Percentiles rank a stretch among this genome's conserved stretches.
Evolutionary conservation across 2,329 filamentous ascomycete species (phyloP).

Genomic region (Apiospora marii): DNA sequence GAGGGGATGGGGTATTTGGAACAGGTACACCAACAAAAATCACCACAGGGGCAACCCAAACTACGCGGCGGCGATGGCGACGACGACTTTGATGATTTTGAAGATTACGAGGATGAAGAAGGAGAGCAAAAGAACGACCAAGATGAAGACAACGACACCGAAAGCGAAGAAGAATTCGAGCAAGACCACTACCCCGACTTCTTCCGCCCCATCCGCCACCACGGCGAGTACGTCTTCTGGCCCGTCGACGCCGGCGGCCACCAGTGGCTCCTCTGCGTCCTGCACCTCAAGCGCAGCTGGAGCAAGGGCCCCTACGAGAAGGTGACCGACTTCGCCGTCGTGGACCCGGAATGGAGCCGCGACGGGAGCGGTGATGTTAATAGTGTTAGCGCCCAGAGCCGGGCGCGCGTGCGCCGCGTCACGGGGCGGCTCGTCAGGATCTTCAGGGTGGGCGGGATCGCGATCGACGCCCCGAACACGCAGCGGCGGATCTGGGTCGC

Average conservation of each 20-base stretch:
- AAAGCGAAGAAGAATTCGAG: neutral
- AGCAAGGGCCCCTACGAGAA: neutral
- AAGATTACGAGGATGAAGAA: neutral
- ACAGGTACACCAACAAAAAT: too few species aligned
- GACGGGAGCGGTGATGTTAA: neutral
- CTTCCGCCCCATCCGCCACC: neutral
- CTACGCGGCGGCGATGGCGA: neutral
- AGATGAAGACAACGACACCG: neutral
- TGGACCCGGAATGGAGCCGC: constrained; percentile 4
- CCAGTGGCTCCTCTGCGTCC: constrained; percentile 17
- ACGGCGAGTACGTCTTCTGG: constrained; percentile 16
- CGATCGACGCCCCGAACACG: neutral
- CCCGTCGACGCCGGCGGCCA: neutral
- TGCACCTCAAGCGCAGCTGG: neutral
- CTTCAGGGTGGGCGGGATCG: constrained; percentile 10
- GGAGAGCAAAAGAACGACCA: neutral
- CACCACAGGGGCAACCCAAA: neutral
- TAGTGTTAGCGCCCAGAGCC: neutral
- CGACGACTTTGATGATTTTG: neutral
- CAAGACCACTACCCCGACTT: neutral
- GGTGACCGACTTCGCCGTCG: constrained; percentile 15
- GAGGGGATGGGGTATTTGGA: neutral
- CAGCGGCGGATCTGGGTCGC: constrained; percentile 22
- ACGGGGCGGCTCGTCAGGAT: constrained; percentile 10
- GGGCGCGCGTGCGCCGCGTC: neutral